These are phyloP conservation scores for Fimicolochytrium jonesii DNA, from an alignment of 192 early-diverging fungal genomes.

Conservation along the genomic window DNA sequence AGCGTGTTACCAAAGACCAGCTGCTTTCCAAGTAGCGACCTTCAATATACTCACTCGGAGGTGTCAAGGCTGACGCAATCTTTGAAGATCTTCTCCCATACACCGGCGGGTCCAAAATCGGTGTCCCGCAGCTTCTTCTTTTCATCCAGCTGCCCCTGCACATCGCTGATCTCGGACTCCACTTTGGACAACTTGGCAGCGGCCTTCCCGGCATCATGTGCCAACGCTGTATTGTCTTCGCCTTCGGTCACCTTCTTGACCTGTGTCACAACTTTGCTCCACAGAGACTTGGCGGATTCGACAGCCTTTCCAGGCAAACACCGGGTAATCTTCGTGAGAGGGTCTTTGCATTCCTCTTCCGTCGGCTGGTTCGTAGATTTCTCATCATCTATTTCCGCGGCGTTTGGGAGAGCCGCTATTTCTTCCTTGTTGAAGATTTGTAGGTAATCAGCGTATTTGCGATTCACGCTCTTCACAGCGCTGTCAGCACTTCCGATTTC, in stretches of 20 bases:
- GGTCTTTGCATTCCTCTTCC: neutral
- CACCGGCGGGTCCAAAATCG: constrained; percentile 69
- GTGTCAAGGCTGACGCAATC: constrained; percentile 69
- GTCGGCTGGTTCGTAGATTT: neutral
- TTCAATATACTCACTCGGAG: constrained; percentile 53
- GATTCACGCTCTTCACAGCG: too few species aligned
- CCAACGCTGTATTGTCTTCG: neutral
- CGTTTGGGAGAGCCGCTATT: too few species aligned
- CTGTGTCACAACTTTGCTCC: neutral
- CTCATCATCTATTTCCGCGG: neutral
- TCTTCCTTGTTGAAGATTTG: too few species aligned
- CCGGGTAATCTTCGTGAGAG: neutral
- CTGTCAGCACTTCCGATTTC: too few species aligned
- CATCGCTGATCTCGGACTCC: constrained; percentile 23
- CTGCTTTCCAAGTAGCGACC: neutral
- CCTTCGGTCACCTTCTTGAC: neutral
- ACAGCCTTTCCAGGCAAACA: neutral
- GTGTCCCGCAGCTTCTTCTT: constrained; percentile 51
- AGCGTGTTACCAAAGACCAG: neutral
- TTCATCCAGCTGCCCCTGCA: constrained; percentile 23
- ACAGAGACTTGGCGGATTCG: neutral
- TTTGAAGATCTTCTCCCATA: constrained; percentile 64
- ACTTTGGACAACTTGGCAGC: constrained; percentile 13
- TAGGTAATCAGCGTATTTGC: too few species aligned
- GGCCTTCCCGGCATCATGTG: neutral